Conservation (phyloP, 2,329 filamentous ascomycete species). For the Colletotrichum tropicale region DNA sequence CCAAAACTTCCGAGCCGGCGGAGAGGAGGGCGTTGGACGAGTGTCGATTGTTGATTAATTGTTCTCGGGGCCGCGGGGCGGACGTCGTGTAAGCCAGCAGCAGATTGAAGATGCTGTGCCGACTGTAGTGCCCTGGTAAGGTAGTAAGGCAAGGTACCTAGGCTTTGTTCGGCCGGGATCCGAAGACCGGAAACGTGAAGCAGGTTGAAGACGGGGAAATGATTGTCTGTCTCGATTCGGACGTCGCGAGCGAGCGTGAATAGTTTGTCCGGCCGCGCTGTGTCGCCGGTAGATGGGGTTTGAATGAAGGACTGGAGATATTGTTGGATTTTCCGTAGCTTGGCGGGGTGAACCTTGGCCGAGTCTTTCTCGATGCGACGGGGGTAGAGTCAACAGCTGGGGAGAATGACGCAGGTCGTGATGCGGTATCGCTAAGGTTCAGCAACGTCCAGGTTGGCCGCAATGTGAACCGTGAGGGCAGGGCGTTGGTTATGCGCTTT, state of each 20-base stretch:
- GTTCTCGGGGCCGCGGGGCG: conserved; percentile 1
- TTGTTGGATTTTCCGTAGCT: not conserved
- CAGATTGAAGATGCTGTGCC: not conserved
- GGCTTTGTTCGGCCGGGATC: conserved; percentile 13
- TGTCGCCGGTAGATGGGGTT: not conserved
- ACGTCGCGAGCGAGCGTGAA: not conserved
- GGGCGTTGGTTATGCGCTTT: conserved; percentile 11
- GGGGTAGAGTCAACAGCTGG: not conserved
- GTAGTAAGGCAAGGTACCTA: too few species aligned
- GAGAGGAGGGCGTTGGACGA: conserved; percentile 12
- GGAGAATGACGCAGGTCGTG: not conserved
- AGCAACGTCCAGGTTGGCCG: not conserved
- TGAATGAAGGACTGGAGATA: not conserved
- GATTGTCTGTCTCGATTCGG: not conserved
- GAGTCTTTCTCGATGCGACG: conserved; percentile 5
- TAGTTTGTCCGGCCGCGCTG: not conserved
- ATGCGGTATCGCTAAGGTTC: not conserved
- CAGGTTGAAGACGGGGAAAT: conserved; percentile 6
- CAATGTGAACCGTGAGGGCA: not conserved
- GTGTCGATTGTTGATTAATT: conserved; percentile 12
- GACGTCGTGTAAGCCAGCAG: not conserved
- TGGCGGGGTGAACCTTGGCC: not conserved
- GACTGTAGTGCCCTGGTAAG: not conserved
- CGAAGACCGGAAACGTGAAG: conserved; percentile 15
- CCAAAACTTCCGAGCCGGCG: conserved; percentile 6